Base-by-base conservation (phyloP, 139 green algal species). In the Helicosporidium sp. region DNA sequence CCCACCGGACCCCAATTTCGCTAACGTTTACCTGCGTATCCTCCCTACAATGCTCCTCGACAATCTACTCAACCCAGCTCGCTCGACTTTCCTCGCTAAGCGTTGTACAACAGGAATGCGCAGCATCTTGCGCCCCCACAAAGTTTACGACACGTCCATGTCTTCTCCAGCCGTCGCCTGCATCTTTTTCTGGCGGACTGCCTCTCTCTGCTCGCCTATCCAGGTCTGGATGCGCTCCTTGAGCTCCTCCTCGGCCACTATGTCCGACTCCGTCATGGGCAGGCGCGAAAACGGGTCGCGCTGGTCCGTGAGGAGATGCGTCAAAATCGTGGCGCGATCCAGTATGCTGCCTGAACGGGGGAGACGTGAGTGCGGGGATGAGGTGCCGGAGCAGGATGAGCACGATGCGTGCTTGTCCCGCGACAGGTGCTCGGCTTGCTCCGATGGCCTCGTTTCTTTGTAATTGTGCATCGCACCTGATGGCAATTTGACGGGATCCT, bases 261-360 rank as follows among this genome's bases (percentile, higher is more conserved):
- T 44, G 47, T 78, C 62, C 25, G 82, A 60, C 35, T 59, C 41
- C 3, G 51, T 75, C 6, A 92, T 70, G 3, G 58, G 62, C 31
- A 64, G 39, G 23, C 89, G 69, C 51, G 66, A 87, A 74, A 94
- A 91, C 6, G 89, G 89, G 61, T 96, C 87, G 6, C 58, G 77
- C 20, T 69, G 73, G 48, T 89, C 75, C 0, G 65, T 76, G 48
- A 94, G 69, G 53, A 94, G 73, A 57, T 94, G 83, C 48, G 90
- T 70, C 51, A 66, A 48, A 44, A 98, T 96, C 55, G 59, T 81
- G 37, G 68, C 42, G 8, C 80, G 65, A 68, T 96, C 85, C 31
- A 91, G 51, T 20, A 76, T 45, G 7, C 57, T 52, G 6, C 67
- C 61, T 53, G 45, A 4, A 40, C 16, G 2, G 24, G 19, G 23